Conservation (phyloP, 2,329 filamentous ascomycete genomes). For the Botrytis deweyae region DNA sequence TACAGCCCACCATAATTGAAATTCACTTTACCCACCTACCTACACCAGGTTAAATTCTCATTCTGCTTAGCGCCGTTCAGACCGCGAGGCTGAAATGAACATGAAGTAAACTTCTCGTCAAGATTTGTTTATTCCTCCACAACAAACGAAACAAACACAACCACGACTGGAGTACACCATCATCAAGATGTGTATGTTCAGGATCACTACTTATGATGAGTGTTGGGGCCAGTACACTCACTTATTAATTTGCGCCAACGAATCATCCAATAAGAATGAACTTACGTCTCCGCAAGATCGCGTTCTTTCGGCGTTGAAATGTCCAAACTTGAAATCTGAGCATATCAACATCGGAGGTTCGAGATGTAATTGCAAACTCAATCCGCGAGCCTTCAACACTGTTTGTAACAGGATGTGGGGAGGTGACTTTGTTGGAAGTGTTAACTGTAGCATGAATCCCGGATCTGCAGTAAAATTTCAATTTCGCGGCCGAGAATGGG, state of each 20-base stretch:
- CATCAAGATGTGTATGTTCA: constrained; percentile 5
- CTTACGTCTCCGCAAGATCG: background rate
- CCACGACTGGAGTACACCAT: background rate
- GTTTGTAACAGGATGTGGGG: constrained; percentile 5
- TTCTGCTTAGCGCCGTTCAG: background rate
- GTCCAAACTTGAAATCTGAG: constrained; percentile 7
- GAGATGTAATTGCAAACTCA: constrained; percentile 12
- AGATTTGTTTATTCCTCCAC: background rate
- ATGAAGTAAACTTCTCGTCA: background rate
- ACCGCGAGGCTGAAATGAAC: background rate
- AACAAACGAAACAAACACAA: background rate
- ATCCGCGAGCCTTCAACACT: background rate
- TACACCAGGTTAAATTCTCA: background rate
- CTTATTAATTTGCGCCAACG: constrained; percentile 1
- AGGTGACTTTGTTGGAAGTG: constrained; percentile 10
- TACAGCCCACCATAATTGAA: background rate
- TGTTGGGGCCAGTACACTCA: constrained; percentile 16
- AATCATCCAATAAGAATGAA: background rate
- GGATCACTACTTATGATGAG: background rate
- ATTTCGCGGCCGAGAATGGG: constrained; percentile 11
- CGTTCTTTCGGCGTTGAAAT: background rate
- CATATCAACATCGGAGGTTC: constrained; percentile 2
- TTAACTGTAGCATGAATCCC: background rate
- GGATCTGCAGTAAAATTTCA: constrained; percentile 1
- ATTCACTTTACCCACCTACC: no score